Evolutionary conservation across 2,329 filamentous ascomycete genomes (phyloP), one percentile per base, ranked within the genome.

Genomic region (Periconia macrospinosa): DNA sequence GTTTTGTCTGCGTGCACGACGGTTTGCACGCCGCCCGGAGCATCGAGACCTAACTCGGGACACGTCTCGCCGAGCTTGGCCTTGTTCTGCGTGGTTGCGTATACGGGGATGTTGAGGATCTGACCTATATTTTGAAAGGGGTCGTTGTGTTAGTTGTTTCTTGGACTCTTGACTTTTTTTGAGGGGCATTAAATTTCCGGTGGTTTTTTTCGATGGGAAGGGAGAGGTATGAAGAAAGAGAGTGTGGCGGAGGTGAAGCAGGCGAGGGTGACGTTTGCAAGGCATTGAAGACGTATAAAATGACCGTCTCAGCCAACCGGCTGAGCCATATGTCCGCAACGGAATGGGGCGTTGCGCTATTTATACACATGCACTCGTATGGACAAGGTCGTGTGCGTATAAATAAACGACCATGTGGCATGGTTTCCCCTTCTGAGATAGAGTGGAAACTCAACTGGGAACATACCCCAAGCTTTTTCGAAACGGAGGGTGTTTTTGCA

Each of bases 41-140:
- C 66, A 59, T 83, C 78, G 2, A 81, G 70, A 15, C 80, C 74
- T 19, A 97, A 83, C 68, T 94, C 86, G 3, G 86, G 68, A 57
- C 94, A 90, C 30, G 90, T 95, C 57, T 85, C 81, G 66, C 94
- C 93, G 3, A 97, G 87, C 50, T 89, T 88, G 35, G 83, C 79
- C 44, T 83, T 83, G 70, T 89, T 91, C 73, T 97, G 93, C 1
- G 93, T 97, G 3, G 92, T 97, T 23, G 89, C 86, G 73, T 90
- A 87, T 69, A 95, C 82, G 63, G 93, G 92, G 58, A 96, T 86
- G 61, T 85, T 74, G 60, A 94, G 84, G 66, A 83, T 78, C 46
- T 83, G 73, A 61, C 75, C 77, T 77, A 53, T 14, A 30, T 37
- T 40, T 3, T 44, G 15, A 41, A 56, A 42, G 59, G 52, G 45